Base-by-base conservation (phyloP, 345 rosid species). In the Pistacia integerrima region DNA sequence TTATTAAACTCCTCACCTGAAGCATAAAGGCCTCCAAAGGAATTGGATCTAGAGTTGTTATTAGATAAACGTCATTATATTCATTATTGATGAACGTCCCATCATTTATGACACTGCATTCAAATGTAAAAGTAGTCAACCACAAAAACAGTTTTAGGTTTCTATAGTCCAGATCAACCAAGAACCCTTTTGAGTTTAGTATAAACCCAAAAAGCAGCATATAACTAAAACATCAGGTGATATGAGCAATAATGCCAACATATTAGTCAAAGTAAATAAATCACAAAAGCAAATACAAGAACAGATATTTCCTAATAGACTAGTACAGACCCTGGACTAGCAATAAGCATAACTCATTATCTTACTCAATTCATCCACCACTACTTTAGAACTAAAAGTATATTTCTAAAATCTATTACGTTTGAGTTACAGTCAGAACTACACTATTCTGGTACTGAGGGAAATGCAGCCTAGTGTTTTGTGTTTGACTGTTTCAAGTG, bases 41-140 rank as follows among this genome's bases (percentile, higher is more conserved):
- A 81, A 93, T 91, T 77, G 96, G 98, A 85, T 93, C 81, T 63
- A 85, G 73, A 67, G 90, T 81, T 35, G 99, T 95, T 58, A 93
- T 93, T 66, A 95, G 89, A 78, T 93, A 95, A 64, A 95, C 98
- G 81, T 95, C 99, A 69, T 83, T 87, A 74, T 79, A 91, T 83
- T 95, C 99, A 75, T 95, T 95, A 72, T 95, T 95, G 85, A 93
- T 88, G 87, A 78, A 95, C 10, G 83, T 90, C 0, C 98, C 99
- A 85, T 83, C 87, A 87, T 95, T 91, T 82, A 62, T 86, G 76
- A 83, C 88, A 79, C 99, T 95, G 90, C 86, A 80, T 16, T 68
- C 33, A 67, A 38, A 81, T 63, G 59, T 44, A 65, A 76, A 33
- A 48, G 9, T 11, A 69, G 36, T 64, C 35, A 72, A 64, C 44